These are phyloP conservation scores for Rhizopus delemar DNA, from an alignment of 371 early-diverging fungal genomes.

Conservation along the genomic window DNA sequence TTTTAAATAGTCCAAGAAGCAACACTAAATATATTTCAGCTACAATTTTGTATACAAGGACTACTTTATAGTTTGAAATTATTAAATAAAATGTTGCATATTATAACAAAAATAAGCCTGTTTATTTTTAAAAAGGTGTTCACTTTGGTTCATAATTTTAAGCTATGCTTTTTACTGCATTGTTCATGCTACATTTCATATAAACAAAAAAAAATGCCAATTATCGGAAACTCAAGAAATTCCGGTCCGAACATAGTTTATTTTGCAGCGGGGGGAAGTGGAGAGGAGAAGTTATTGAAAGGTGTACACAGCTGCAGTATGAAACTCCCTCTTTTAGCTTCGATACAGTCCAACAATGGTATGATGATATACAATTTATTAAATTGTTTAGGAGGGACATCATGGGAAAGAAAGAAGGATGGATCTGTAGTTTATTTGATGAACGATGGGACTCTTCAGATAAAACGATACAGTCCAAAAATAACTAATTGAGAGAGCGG, in stretches of 20 bases:
- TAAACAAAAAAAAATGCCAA: neutral
- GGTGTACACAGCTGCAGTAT: neutral
- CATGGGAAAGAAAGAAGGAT: slow-evolving; percentile 2
- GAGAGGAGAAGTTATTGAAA: neutral
- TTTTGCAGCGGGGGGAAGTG: neutral
- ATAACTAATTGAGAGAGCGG: neutral
- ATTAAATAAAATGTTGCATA: slow-evolving; percentile 1
- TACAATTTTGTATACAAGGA: slow-evolving; percentile 85
- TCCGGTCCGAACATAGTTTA: neutral
- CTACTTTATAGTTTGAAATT: neutral
- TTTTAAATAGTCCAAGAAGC: slow-evolving; percentile 23
- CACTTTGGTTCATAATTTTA: too few species aligned
- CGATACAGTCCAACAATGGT: slow-evolving; percentile 36
- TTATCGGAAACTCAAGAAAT: neutral
- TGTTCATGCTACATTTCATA: neutral
- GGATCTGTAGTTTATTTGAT: slow-evolving; percentile 9
- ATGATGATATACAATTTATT: slow-evolving; percentile 13
- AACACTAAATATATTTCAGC: slow-evolving; percentile 45
- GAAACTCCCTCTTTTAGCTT: slow-evolving; percentile 36
- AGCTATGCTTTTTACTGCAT: neutral
- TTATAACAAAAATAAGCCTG: neutral
- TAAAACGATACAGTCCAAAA: neutral
- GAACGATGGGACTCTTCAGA: neutral
- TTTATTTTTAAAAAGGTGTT: too few species aligned
- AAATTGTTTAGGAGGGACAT: neutral